Evolutionary conservation across 2,329 filamentous ascomycete genomes (phyloP), one percentile per base, ranked within the genome.

Genomic region (Cryphonectria naterciae): DNA sequence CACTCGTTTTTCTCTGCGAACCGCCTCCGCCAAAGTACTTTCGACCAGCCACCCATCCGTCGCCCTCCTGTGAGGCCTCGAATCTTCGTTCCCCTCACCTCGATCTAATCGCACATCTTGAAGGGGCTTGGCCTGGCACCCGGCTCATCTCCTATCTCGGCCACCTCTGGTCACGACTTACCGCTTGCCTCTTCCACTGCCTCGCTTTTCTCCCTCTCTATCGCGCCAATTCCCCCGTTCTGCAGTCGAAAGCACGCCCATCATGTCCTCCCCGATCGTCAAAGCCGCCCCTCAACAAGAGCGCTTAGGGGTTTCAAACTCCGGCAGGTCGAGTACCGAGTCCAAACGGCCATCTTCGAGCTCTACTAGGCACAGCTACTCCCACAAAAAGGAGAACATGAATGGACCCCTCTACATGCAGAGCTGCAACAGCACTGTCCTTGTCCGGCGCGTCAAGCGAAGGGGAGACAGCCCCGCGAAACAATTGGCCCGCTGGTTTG

Each of bases 401-500:
- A 86, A 87, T 75, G 85, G 85, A 3, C 86, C 86, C n/a, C 80
- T 88, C 65, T 89, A 89, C 77, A 86, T 85, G 83, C 87, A 88
- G 77, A 85, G 81, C 39, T 83, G 83, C 75, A 83, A 83, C 77
- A 88, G 86, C 71, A 83, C 84, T 63, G 84, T 88, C 64, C 81
- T 88, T 37, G 84, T 88, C 63, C 84, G 87, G 75, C 86, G 88
- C 74, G 81, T 86, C 73, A 91, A 87, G 82, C 84, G 85, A 78
- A 90, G 89, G 80, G 88, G 89, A 67, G 87, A 91, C 75, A 85
- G 89, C 69, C 84, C 89, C 56, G 82, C 88, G 76, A 89, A 87
- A 77, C 85, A 86, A 72, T 80, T 92, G 62, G 87, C 88, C 73
- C 85, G 86, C 77, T 93, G 91, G 89, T 87, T 95, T 79, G 89